Base-by-base conservation (phyloP, 2,329 filamentous ascomycete genomes). In the Juglanconis sp. region DNA sequence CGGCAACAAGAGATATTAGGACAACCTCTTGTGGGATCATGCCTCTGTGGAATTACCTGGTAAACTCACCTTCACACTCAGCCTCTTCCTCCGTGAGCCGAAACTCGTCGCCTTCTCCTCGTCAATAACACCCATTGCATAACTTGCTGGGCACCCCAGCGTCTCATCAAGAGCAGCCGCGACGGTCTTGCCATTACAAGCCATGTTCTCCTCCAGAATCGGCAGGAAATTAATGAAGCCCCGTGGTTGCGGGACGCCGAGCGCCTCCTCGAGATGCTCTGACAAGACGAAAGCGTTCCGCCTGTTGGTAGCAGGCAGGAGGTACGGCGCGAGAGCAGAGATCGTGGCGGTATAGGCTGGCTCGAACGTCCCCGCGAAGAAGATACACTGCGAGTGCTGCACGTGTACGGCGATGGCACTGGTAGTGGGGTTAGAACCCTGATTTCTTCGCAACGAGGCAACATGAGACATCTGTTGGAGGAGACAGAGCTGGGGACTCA, bases 331-430 rank as follows among this genome's bases (percentile, higher is more conserved):
- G 9, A 95, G 79, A 0, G 91, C 87, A 40, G 83, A 87, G 61
- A 96, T 83, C 38, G 85, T 88, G 68, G 96, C 79, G 62, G 87
- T 82, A 70, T 96, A 97, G 24, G 91, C 90, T 3, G 91, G 89
- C 54, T 92, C 88, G 64, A 91, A 89, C 5, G 86, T 87, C 40
- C 87, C 89, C 2, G 85, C 89, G 62, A 94, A 88, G 58, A 91
- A 78, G 66, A 96, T 83, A 69, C 88, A 90, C 13, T 85, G 82
- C 32, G 88, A 87, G 68, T 95, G 90, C 47, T 89, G 83, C n/a
- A 96, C 76, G 2, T 85, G 88, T 51, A 96, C 84, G 69, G 90
- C 84, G 60, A 96, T 87, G 8, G 87, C 46, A 31, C 46, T 48
- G 10, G 2, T 5, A 17, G 5, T 5, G 24, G 8, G 15, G 42